Percentiles rank a stretch among this genome's conserved stretches.
These are phyloP conservation scores for Pontederia paniculata DNA, from an alignment of 176 grass and related monocot species.

Conservation along the genomic window DNA sequence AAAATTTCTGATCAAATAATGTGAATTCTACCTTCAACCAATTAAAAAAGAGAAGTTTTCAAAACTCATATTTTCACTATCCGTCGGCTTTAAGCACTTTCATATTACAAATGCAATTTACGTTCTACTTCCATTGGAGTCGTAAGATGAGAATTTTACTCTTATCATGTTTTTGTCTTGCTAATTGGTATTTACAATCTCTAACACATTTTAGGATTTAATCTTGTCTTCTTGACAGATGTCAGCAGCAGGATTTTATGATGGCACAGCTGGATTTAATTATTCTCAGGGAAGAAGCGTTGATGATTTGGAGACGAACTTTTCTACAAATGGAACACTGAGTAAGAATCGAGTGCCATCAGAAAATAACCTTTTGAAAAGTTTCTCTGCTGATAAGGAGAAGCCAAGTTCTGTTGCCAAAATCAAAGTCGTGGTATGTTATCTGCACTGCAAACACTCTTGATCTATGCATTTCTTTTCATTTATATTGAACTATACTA, in stretches of 20 bases:
- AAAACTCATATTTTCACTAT: neutral
- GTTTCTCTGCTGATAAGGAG: constrained; percentile 58
- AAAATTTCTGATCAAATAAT: too few species aligned
- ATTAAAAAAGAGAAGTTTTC: neutral
- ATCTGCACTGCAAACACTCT: constrained; percentile 10
- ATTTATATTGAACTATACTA: neutral
- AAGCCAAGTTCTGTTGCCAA: constrained; percentile 70
- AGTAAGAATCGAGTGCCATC: constrained; percentile 37
- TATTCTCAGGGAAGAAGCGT: constrained; percentile 39
- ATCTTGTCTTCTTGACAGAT: constrained; percentile 33
- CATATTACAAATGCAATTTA: too few species aligned
- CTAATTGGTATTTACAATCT: neutral
- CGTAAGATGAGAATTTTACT: too few species aligned
- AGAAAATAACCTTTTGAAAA: constrained; percentile 47
- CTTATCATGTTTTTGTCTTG: too few species aligned
- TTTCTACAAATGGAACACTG: constrained; percentile 32
- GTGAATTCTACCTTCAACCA: too few species aligned
- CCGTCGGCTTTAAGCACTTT: too few species aligned
- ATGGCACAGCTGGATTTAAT: constrained; percentile 39
- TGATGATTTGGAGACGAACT: constrained; percentile 47
- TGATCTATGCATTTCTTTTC: constrained; percentile 1
- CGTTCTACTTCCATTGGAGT: too few species aligned
- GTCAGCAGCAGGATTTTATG: constrained; percentile 53
- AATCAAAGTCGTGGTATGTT: constrained; percentile 99
- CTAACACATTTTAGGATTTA: neutral